These are phyloP conservation scores for Phytophthora meadii DNA, from an alignment of 352 stramenopile genomes.

Conservation along the genomic window DNA sequence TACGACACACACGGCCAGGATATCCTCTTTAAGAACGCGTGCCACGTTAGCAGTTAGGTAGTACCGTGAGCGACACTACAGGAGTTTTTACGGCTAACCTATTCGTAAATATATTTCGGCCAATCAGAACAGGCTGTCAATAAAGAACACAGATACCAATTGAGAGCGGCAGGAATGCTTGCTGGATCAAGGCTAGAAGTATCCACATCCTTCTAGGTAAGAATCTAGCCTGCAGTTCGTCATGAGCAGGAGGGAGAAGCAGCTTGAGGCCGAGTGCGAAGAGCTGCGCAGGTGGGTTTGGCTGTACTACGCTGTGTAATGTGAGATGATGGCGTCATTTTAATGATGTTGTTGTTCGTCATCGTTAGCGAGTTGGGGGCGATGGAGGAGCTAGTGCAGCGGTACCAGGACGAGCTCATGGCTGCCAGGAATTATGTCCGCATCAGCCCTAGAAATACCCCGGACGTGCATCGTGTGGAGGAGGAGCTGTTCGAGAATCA, in stretches of 20 bases:
- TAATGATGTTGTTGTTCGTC: not conserved
- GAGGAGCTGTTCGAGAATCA: conserved; percentile 73
- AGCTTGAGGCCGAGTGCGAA: conserved; percentile 45
- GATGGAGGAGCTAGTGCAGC: conserved; percentile 63
- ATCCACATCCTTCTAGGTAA: conserved; percentile 2
- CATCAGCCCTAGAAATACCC: conserved; percentile 7
- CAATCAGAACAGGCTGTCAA: not conserved
- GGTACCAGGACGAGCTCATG: conserved; percentile 66
- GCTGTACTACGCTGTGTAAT: not conserved
- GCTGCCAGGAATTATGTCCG: not conserved
- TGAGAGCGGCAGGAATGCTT: conserved; percentile 8
- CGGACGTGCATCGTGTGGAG: conserved; percentile 40
- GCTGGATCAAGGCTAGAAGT: conserved; percentile 2
- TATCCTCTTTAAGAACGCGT: too few relatives aligned
- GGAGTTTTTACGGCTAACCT: too few relatives aligned
- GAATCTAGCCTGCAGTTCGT: not conserved
- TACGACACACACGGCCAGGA: too few relatives aligned
- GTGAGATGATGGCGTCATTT: not conserved
- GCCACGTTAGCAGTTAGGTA: too few relatives aligned
- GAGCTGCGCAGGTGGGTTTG: conserved; percentile 40
- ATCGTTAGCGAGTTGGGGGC: conserved; percentile 56
- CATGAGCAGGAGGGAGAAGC: conserved; percentile 40
- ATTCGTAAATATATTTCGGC: too few relatives aligned
- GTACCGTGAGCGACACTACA: too few relatives aligned
- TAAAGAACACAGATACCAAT: too few relatives aligned